Evolutionary conservation across 805 yeast species (phyloP), one percentile per base, ranked within the genome.

Genomic region (Metahyphopichia silvanorum): DNA sequence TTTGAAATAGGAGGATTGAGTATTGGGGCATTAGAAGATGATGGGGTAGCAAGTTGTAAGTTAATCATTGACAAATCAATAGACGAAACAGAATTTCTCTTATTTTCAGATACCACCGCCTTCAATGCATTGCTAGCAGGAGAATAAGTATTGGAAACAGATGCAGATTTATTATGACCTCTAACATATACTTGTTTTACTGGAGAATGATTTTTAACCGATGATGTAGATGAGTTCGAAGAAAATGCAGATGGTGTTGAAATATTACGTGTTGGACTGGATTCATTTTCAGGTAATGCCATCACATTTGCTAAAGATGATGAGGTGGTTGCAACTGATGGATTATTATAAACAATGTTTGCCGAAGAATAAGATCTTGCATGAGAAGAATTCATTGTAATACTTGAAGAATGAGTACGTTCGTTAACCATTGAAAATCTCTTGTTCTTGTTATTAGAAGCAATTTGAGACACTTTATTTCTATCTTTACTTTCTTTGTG

Each of bases 71-170:
- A 19, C 19, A 49, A 38, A 24, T 43, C 48, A 20, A 44, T 31
- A 2, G 50, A 46, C 6, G 39, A 28, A n/a, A 43, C 18, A 6
- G 55, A 44, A 33, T 40, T 39, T 23, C 52, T 11, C 13, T 14
- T 24, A 27, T 76, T 81, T 6, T 84, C 85, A 39, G 78, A 76
- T 10, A 79, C 87, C 33, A 82, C 83, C 0, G 88, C 88, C 49
- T 82, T 85, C 37, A 83, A 62, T 7, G 83, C 89, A 39, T 69
- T 50, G 22, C 85, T 76, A 3, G 87, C 89, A 2, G 84, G 64
- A 1, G 79, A 65, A 37, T 69, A 60, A 29, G 44, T 25, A 18
- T 36, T 40, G 5, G 64, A 51, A 24, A 55, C 39, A 3, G 63
- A 53, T 5, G 64, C 49, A n/a, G 66, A 44, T 40, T 58, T 56